These are phyloP conservation scores for Encephalitozoon romaleae DNA, from an alignment of 371 early-diverging fungal species.

Conservation along the genomic window DNA sequence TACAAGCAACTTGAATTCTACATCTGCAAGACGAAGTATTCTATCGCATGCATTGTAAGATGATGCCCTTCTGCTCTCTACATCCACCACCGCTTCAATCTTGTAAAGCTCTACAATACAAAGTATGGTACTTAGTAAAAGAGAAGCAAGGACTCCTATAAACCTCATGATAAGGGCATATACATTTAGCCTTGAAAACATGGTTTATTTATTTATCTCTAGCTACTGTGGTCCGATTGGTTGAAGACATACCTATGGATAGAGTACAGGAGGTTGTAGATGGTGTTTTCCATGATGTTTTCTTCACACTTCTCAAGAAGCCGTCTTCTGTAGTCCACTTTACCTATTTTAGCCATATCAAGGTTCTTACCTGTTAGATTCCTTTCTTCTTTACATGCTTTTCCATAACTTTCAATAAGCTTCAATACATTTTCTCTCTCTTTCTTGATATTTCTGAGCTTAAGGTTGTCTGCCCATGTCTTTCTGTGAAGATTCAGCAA, in stretches of 20 bases:
- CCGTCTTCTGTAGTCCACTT: conserved; percentile 56
- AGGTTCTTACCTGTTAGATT: conserved; percentile 47
- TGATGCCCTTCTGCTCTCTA: background rate
- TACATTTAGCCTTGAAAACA: background rate
- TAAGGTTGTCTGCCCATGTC: conserved; percentile 92
- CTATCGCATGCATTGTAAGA: conserved; percentile 1
- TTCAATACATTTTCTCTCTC: conserved; percentile 64
- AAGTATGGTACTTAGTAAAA: background rate
- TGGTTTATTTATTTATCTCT: background rate
- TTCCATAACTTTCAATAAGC: conserved; percentile 46
- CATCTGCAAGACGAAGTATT: background rate
- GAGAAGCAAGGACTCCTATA: background rate
- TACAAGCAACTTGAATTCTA: background rate
- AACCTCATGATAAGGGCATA: background rate
- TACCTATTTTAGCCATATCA: conserved; percentile 55
- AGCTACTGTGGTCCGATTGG: conserved; percentile 2
- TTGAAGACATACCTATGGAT: conserved; percentile 57
- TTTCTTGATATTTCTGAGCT: conserved; percentile 70
- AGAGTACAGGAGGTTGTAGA: conserved; percentile 54
- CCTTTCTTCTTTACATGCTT: conserved; percentile 53
- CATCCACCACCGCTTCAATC: background rate
- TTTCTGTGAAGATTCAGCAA: conserved; percentile 90
- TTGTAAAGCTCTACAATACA: background rate
- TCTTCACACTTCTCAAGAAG: conserved; percentile 53
- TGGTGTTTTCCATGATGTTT: conserved; percentile 49